A percentile compares a stretch with the other conserved stretches of the same genome.
These are phyloP conservation scores for Stephania cephalantha DNA, from an alignment of 164 flowering plant genomes.

Conservation along the genomic window DNA sequence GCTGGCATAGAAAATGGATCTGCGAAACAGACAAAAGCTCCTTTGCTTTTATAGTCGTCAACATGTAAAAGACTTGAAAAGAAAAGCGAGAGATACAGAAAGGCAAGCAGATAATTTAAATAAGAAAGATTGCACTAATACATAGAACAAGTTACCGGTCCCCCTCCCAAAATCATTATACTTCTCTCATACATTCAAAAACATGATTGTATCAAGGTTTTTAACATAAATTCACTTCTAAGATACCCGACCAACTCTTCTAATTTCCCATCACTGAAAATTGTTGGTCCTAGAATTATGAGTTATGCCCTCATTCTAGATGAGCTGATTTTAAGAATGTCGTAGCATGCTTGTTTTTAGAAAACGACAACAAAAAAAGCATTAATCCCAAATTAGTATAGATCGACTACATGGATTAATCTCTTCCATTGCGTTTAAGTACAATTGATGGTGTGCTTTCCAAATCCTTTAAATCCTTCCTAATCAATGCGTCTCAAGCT, in stretches of 20 bases:
- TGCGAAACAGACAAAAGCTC: slow-evolving; percentile 20
- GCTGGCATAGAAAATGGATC: slow-evolving; percentile 96
- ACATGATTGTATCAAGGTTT: not conserved
- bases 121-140: too few species aligned
- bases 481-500: too few species aligned
- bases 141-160: too few species aligned
- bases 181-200: not conserved
- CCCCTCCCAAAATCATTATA: not conserved
- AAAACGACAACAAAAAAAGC: too few species aligned
- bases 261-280: not conserved
- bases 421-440: too few species aligned
- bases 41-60: not conserved
- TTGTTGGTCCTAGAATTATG: not conserved
- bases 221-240: not conserved
- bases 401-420: too few species aligned
- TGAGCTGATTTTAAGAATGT: not conserved
- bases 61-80: not conserved
- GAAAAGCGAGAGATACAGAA: not conserved
- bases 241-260: not conserved
- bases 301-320: not conserved
- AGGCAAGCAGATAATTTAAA: not conserved
- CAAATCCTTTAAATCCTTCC: too few species aligned
- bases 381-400: too few species aligned
- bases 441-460: too few species aligned
- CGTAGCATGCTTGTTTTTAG: not conserved